phyloP scores from a whole-genome alignment of 202 grass and related monocot genomes.

The Schoenoplectus triqueter region DNA sequence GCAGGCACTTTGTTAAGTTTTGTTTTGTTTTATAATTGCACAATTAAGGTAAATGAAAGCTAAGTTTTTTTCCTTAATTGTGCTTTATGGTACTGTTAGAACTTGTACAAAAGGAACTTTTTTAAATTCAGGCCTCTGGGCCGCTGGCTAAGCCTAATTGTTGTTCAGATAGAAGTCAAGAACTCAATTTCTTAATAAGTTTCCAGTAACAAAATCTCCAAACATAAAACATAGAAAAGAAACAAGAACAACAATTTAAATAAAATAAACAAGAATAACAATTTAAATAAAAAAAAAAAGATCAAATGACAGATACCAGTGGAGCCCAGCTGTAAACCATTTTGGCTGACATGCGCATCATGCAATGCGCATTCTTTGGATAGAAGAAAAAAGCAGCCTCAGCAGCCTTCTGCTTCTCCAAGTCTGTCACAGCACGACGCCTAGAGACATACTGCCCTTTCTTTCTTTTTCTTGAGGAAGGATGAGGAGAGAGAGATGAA shows the following conservation, averaged over 20 bases:
- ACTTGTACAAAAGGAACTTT: background rate
- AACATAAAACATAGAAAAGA: background rate
- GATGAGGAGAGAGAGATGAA: background rate
- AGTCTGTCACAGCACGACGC: background rate
- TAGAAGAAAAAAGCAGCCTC: background rate
- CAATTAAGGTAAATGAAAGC: background rate
- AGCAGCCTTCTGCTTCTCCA: background rate
- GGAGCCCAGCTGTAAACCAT: background rate
- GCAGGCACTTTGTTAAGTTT: background rate
- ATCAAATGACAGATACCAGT: slow-evolving; percentile 2
- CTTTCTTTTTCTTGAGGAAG: background rate
- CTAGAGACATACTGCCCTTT: background rate
- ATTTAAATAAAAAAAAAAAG: background rate
- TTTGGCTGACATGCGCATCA: background rate
- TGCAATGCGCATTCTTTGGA: background rate
- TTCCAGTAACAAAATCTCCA: background rate
- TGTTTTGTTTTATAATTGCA: background rate
- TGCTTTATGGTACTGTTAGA: background rate
- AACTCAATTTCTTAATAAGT: background rate
- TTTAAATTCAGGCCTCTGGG: background rate
- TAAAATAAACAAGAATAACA: background rate
- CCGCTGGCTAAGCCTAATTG: background rate
- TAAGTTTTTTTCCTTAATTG: background rate
- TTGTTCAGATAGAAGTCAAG: background rate
- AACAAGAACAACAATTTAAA: background rate